These are phyloP conservation scores for Colletotrichum sp. DNA, from an alignment of 2,329 filamentous ascomycete species.

Conservation along the genomic window DNA sequence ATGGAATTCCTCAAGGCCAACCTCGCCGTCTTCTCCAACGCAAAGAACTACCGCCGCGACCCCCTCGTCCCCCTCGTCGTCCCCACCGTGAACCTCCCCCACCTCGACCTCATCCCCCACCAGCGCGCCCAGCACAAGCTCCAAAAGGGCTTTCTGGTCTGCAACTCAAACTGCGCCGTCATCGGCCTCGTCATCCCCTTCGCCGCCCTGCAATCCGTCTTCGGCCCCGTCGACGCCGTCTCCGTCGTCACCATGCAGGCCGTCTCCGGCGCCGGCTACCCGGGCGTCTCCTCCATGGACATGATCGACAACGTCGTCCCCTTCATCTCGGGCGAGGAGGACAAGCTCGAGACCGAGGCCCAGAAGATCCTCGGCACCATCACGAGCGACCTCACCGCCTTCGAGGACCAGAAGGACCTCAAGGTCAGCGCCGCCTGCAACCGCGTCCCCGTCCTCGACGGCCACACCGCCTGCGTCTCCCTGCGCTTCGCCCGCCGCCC, in stretches of 20 bases:
- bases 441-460: slow-evolving; percentile 92
- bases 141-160: slow-evolving; percentile 89
- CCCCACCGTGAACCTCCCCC: slow-evolving; percentile 89
- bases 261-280: slow-evolving; percentile 90
- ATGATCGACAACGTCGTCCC: slow-evolving; percentile 96
- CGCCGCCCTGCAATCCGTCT: slow-evolving; percentile 84
- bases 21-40: slow-evolving; percentile 94
- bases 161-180: slow-evolving; percentile 98
- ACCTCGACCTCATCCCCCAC: slow-evolving; percentile 88
- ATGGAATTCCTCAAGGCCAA: slow-evolving; percentile 89
- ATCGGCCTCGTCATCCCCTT: slow-evolving; percentile 96
- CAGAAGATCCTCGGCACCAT: slow-evolving; percentile 89
- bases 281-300: slow-evolving; percentile 91
- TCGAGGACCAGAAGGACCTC: slow-evolving; percentile 76
- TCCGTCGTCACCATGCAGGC: slow-evolving; percentile 94
- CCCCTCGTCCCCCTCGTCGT: slow-evolving; percentile 92
- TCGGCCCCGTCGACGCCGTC: slow-evolving; percentile 79
- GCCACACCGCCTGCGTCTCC: slow-evolving; percentile 94
- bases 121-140: slow-evolving; percentile 77
- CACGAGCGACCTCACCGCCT: slow-evolving; percentile 73
- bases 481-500: slow-evolving; percentile 80
- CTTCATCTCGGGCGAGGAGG: slow-evolving; percentile 91
- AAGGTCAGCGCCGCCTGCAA: slow-evolving; percentile 89
- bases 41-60: slow-evolving; percentile 94
- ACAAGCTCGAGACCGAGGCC: slow-evolving; percentile 94